Conservation (phyloP, 2,329 filamentous ascomycete genomes). For the Metarhizium rileyi region DNA sequence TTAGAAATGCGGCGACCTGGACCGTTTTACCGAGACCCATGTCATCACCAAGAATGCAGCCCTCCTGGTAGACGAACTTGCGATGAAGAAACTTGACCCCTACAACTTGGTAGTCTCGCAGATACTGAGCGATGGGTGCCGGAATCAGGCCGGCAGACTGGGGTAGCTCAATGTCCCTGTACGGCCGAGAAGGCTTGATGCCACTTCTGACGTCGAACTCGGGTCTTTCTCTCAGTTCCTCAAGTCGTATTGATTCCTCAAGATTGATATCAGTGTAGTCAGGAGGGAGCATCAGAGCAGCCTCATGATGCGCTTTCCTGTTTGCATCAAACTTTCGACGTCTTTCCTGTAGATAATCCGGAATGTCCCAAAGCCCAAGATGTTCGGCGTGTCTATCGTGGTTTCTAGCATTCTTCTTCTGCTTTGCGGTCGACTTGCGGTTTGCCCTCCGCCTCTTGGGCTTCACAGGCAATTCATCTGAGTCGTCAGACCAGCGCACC, state of each 20-base stretch:
- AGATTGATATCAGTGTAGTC: slow-evolving; percentile 68
- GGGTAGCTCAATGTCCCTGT: slow-evolving; percentile 65
- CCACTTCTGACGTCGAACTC: slow-evolving; percentile 45
- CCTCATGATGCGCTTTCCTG: slow-evolving; percentile 49
- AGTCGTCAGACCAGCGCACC: slow-evolving; percentile 48
- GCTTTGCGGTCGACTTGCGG: slow-evolving; percentile 20
- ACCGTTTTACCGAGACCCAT: slow-evolving; percentile 98
- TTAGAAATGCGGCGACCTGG: slow-evolving; percentile 87
- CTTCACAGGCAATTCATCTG: slow-evolving; percentile 48
- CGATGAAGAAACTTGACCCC: slow-evolving; percentile 81
- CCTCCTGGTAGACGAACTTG: slow-evolving; percentile 82
- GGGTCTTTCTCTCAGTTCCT: slow-evolving; percentile 55
- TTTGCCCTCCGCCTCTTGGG: slow-evolving; percentile 30
- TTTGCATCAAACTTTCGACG: slow-evolving; percentile 57
- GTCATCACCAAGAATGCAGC: slow-evolving; percentile 86
- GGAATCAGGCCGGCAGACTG: slow-evolving; percentile 76
- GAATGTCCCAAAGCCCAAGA: slow-evolving; percentile 48
- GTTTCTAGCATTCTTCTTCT: slow-evolving; percentile 15
- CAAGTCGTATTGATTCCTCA: slow-evolving; percentile 29
- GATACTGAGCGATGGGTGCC: slow-evolving; percentile 79
- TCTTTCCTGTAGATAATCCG: slow-evolving; percentile 64
- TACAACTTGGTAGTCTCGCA: slow-evolving; percentile 83
- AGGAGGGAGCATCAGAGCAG: slow-evolving; percentile 68
- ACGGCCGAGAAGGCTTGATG: slow-evolving; percentile 56
- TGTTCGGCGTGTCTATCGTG: slow-evolving; percentile 28